Percentiles rank a stretch among this genome's conserved stretches.
phyloP scores from a whole-genome alignment of 2,329 filamentous ascomycete species.

The Fusarium tanahbumbuense region DNA sequence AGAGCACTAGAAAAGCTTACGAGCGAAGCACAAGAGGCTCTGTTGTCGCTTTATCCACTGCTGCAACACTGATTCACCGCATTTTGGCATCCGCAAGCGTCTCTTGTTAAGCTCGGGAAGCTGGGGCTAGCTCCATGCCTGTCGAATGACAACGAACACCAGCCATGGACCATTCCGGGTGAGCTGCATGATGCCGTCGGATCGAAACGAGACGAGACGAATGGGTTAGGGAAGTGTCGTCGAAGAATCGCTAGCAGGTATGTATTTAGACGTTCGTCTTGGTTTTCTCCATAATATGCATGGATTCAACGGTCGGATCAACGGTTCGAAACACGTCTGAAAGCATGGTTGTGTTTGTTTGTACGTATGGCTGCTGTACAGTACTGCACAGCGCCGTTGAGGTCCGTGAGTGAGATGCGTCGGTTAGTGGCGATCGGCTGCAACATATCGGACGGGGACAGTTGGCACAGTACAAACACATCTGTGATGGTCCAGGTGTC shows the following conservation, averaged over 20 bases:
- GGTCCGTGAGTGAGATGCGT: slow-evolving; percentile 19
- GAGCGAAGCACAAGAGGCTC: slow-evolving; percentile 33
- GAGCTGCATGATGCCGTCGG: slow-evolving; percentile 42
- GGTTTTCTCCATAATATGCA: background rate
- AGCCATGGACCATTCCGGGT: slow-evolving; percentile 39
- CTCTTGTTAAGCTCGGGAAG: slow-evolving; percentile 37
- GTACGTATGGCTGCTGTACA: background rate
- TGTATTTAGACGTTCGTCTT: background rate
- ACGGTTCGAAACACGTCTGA: background rate
- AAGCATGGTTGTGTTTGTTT: background rate
- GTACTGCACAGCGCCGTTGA: background rate
- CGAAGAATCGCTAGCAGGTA: background rate
- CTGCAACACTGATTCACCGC: slow-evolving; percentile 44
- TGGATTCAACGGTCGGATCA: background rate
- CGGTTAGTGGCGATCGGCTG: slow-evolving; percentile 22
- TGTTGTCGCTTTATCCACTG: slow-evolving; percentile 27
- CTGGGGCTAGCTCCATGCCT: slow-evolving; percentile 36
- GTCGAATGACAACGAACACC: slow-evolving; percentile 34
- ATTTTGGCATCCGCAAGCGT: slow-evolving; percentile 45
- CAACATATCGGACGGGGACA: slow-evolving; percentile 2
- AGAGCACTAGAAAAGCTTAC: slow-evolving; percentile 18
- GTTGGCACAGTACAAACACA: background rate
- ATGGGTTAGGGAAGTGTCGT: slow-evolving; percentile 32
- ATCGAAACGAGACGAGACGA: slow-evolving; percentile 34
- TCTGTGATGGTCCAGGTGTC: background rate